Conservation (phyloP, 495 filamentous ascomycete species). For the Poronia punctata region DNA sequence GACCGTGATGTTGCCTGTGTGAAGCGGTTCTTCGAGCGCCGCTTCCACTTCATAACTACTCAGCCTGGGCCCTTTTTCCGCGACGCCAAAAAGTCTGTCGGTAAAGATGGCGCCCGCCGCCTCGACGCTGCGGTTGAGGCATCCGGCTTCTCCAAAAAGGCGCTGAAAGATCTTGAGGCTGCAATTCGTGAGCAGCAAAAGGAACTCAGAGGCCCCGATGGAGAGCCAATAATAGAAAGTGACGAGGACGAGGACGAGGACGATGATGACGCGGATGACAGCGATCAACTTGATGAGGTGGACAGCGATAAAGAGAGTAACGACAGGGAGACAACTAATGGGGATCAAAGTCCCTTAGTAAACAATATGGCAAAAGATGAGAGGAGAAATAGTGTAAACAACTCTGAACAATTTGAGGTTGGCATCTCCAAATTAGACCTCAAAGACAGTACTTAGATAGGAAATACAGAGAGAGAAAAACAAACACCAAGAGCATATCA, state of each 20-base stretch:
- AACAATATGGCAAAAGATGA: not conserved
- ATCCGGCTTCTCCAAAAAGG: conserved; percentile 91
- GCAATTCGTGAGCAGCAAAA: conserved; percentile 70
- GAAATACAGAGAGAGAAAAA: no score
- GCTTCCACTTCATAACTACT: conserved; percentile 81
- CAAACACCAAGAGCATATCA: no score
- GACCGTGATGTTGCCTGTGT: conserved; percentile 91
- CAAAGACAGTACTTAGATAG: conserved; percentile 10
- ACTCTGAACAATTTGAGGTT: conserved; percentile 4
- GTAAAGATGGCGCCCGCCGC: conserved; percentile 55
- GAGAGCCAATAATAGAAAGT: conserved; percentile 27
- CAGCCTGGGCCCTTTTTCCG: conserved; percentile 76
- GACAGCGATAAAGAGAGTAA: conserved; percentile 5
- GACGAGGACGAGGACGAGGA: conserved; percentile 12
- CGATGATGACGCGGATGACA: conserved; percentile 6
- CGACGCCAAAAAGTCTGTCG: conserved; percentile 71
- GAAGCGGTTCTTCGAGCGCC: conserved; percentile 81
- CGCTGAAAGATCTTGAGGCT: conserved; percentile 82
- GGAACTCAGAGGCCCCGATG: conserved; percentile 32
- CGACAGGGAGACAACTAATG: not conserved
- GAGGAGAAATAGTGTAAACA: not conserved
- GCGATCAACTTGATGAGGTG: not conserved
- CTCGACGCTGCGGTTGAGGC: conserved; percentile 87
- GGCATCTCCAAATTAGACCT: conserved; percentile 12
- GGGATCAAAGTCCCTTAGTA: no score